These are phyloP conservation scores for Daldinia bambusicola DNA, from an alignment of 495 filamentous ascomycete genomes.

Conservation along the genomic window DNA sequence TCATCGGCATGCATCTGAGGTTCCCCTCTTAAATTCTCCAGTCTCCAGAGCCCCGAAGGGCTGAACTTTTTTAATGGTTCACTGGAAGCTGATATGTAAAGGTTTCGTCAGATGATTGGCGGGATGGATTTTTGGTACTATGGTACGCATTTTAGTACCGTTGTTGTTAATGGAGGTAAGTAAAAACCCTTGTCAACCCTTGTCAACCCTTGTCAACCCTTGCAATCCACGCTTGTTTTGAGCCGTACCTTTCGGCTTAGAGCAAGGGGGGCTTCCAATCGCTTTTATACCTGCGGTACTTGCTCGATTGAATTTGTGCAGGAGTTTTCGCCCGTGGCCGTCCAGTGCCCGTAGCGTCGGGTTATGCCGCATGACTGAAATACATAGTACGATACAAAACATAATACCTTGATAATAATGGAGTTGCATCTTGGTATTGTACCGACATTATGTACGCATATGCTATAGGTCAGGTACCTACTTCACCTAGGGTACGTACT, in stretches of 20 bases:
- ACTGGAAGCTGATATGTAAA: conserved; percentile 7
- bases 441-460: not conserved
- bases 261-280: conserved; percentile 17
- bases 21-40: conserved; percentile 29
- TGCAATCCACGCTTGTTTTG: conserved; percentile 24
- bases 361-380: conserved; percentile 28
- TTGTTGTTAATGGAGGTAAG: not conserved
- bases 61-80: conserved; percentile 28
- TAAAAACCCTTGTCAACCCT: conserved; percentile 38
- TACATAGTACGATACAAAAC: conserved; percentile 8
- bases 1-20: conserved; percentile 1
- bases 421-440: too few relatives aligned
- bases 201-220: conserved; percentile 14
- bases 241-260: conserved; percentile 28
- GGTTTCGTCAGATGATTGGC: conserved; percentile 34
- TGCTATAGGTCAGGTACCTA: not conserved
- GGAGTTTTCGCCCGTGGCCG: not conserved
- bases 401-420: not conserved
- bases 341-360: conserved; percentile 20
- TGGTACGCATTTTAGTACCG: not conserved
- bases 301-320: conserved; percentile 8
- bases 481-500: not conserved
- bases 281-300: not conserved
- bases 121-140: conserved; percentile 27
- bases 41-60: conserved; percentile 34